phyloP scores from a whole-genome alignment of 1,284 basidiomycete genomes.

The Moniliophthora roreri region DNA sequence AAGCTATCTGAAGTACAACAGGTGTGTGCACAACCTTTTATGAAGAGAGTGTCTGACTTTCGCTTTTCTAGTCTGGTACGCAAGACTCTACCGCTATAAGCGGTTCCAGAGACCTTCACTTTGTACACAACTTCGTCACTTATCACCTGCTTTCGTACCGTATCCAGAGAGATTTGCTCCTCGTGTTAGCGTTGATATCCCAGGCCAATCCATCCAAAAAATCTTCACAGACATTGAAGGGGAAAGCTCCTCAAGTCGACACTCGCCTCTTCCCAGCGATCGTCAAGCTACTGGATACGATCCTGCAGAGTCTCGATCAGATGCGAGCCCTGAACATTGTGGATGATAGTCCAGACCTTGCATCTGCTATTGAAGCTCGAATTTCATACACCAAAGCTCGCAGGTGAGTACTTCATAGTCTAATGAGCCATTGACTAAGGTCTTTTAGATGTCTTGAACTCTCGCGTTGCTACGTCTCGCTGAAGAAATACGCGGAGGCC shows the following conservation, averaged over 20 bases:
- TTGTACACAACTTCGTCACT: constrained; percentile 84
- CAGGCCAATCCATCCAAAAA: constrained; percentile 29
- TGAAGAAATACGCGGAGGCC: constrained; percentile 72
- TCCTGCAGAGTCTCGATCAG: constrained; percentile 81
- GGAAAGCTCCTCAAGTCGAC: constrained; percentile 56
- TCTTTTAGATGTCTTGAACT: constrained; percentile 64
- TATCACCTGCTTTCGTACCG: constrained; percentile 85
- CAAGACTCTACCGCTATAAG: constrained; percentile 36
- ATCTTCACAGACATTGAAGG: constrained; percentile 32
- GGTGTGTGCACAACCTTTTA: constrained; percentile 36
- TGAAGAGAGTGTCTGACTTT: constrained; percentile 1
- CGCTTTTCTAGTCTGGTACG: constrained; percentile 37
- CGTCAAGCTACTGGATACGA: constrained; percentile 85
- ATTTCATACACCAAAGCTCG: constrained; percentile 74
- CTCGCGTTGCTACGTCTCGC: constrained; percentile 64
- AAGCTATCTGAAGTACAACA: constrained; percentile 81
- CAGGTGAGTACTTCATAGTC: constrained; percentile 44
- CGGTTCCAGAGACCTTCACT: constrained; percentile 70
- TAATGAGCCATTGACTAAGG: constrained; percentile 3
- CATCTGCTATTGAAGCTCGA: constrained; percentile 74
- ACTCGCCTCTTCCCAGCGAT: constrained; percentile 76
- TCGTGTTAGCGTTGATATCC: constrained; percentile 66
- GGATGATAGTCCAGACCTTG: constrained; percentile 83
- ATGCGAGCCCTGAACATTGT: constrained; percentile 83
- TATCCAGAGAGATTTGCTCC: constrained; percentile 85